phyloP scores from a whole-genome alignment of 164 flowering plant species.

The Brasenia schreberi region DNA sequence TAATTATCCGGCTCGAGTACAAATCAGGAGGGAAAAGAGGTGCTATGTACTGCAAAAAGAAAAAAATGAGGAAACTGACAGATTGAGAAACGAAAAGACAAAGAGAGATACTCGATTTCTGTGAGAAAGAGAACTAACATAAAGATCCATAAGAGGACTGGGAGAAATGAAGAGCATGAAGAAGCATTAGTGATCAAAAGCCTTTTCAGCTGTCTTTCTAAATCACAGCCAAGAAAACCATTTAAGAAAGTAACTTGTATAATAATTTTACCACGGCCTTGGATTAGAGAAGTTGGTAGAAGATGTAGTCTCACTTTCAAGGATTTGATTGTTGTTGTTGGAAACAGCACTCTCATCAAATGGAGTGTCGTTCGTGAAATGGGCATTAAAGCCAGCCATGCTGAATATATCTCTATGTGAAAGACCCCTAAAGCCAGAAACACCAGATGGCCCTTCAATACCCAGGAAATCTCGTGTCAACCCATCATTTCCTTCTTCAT shows the following conservation, averaged over 20 bases:
- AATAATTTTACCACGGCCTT: not conserved
- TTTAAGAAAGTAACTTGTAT: not conserved
- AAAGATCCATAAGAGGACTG: not conserved
- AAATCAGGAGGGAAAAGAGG: not conserved
- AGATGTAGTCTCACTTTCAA: not conserved
- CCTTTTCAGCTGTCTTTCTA: not conserved
- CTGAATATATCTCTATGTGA: not conserved
- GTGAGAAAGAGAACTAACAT: not conserved
- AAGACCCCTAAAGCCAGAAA: not conserved
- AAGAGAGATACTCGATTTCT: not conserved
- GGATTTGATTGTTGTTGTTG: not conserved
- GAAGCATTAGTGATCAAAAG: too few species aligned
- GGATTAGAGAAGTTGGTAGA: not conserved
- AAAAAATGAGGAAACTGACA: not conserved
- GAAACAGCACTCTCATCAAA: not conserved
- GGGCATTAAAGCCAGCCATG: not conserved
- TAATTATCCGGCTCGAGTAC: not conserved
- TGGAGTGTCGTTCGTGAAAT: not conserved
- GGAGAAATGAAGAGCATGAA: not conserved
- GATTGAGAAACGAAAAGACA: not conserved
- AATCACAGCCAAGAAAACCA: not conserved
- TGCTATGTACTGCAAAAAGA: not conserved
- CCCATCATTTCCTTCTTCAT: conserved; percentile 27
- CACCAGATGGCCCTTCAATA: conserved; percentile 23
- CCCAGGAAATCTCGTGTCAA: conserved; percentile 69